Percentiles rank a stretch among this genome's conserved stretches.
These are phyloP conservation scores for Suillus plorans DNA, from an alignment of 768 basidiomycete species.

Conservation along the genomic window DNA sequence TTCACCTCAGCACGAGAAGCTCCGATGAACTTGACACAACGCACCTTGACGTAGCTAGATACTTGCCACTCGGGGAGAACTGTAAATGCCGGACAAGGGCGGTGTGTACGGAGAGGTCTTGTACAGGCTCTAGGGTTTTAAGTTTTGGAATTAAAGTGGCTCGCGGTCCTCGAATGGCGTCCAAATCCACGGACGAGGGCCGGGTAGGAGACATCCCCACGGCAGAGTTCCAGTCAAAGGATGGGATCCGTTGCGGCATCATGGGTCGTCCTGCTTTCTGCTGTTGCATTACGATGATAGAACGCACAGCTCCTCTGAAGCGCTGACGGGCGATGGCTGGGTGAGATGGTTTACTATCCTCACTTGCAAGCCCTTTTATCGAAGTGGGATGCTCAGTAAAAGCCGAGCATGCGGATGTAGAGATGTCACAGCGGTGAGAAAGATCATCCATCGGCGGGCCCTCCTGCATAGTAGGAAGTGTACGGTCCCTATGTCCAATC, in stretches of 20 bases:
- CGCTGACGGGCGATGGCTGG: conserved; percentile 32
- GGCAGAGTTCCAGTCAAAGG: neutral
- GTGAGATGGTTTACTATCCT: conserved; percentile 24
- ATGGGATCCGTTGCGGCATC: conserved; percentile 1
- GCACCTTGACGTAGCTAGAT: conserved; percentile 51
- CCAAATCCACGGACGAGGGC: conserved; percentile 24
- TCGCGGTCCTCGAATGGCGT: conserved; percentile 39
- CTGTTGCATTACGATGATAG: conserved; percentile 43
- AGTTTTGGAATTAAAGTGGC: conserved; percentile 40
- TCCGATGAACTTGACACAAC: conserved; percentile 9
- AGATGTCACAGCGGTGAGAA: conserved; percentile 7
- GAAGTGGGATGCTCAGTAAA: conserved; percentile 24
- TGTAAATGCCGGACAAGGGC: conserved; percentile 55
- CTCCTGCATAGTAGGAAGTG: neutral
- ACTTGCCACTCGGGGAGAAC: conserved; percentile 55
- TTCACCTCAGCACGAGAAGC: conserved; percentile 1
- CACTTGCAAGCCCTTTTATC: conserved; percentile 21
- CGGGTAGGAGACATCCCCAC: conserved; percentile 2
- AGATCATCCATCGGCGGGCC: neutral
- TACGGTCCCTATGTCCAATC: neutral
- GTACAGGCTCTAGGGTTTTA: conserved; percentile 38
- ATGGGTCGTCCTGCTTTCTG: conserved; percentile 31
- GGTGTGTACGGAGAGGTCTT: conserved; percentile 45
- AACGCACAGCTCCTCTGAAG: conserved; percentile 43
- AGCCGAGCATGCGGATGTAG: conserved; percentile 25